A percentile compares a stretch with the other conserved stretches of the same genome.
Conservation (phyloP, 2,329 filamentous ascomycete species). For the Berkeleyomyces rouxiae region DNA sequence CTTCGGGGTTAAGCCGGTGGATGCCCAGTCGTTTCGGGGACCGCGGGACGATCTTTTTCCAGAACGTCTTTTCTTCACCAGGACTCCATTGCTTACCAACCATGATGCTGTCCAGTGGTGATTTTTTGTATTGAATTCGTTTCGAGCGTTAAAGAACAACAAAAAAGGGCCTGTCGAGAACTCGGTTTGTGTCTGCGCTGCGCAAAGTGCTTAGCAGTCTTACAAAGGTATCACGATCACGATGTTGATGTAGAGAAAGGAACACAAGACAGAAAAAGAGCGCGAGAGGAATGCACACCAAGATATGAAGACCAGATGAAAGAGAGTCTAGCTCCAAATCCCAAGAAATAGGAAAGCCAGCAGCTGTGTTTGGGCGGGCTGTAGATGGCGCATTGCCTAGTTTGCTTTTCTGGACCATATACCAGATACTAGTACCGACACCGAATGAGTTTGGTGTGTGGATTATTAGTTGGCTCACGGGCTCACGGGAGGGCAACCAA, state of each 20-base stretch:
- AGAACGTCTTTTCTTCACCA: slow-evolving; percentile 33
- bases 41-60: slow-evolving; percentile 24
- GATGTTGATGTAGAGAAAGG: background rate
- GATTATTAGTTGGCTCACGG: too few species aligned
- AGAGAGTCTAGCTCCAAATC: background rate
- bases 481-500: too few species aligned
- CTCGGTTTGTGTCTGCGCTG: slow-evolving; percentile 18
- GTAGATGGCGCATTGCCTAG: background rate
- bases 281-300: background rate
- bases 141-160: background rate
- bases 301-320: background rate
- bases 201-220: background rate
- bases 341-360: background rate
- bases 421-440: too few species aligned
- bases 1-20: slow-evolving; percentile 17
- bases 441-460: too few species aligned
- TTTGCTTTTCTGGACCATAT: background rate
- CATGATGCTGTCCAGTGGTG: slow-evolving; percentile 21
- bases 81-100: slow-evolving; percentile 34
- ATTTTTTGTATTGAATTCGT: background rate
- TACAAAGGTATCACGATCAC: too few species aligned
- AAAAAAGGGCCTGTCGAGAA: slow-evolving; percentile 22
- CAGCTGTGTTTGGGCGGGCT: background rate
- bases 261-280: background rate
- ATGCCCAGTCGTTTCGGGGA: slow-evolving; percentile 22